phyloP scores from a whole-genome alignment of 2,329 filamentous ascomycete genomes.

The Cladobotryum mycophilum region DNA sequence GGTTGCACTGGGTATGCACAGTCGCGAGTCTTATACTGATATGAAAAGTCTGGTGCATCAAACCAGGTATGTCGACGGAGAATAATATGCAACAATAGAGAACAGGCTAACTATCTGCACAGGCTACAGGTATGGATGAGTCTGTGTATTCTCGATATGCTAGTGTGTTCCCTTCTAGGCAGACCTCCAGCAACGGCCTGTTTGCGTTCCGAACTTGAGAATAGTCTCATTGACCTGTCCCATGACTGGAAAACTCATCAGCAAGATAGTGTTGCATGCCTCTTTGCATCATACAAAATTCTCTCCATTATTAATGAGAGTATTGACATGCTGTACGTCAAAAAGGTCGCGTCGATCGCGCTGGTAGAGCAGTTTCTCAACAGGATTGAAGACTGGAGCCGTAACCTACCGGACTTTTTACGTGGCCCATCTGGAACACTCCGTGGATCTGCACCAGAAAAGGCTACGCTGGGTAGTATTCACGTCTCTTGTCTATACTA shows the following conservation, averaged over 20 bases:
- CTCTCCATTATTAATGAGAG: constrained; percentile 39
- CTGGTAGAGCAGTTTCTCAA: constrained; percentile 35
- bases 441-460: constrained; percentile 9
- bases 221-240: constrained; percentile 17
- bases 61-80: constrained; percentile 13
- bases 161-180: constrained; percentile 33
- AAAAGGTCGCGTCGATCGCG: constrained; percentile 24
- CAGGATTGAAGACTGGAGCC: constrained; percentile 40
- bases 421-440: constrained; percentile 9
- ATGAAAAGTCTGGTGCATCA: constrained; percentile 14
- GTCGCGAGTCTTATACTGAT: constrained; percentile 24
- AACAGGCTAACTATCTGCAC: no score
- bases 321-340: constrained; percentile 35
- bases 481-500: constrained; percentile 54
- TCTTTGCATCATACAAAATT: constrained; percentile 37
- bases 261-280: constrained; percentile 15
- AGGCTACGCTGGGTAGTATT: constrained; percentile 41
- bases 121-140: constrained; percentile 33
- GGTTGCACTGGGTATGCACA: constrained; percentile 50
- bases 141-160: constrained; percentile 32
- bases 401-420: constrained; percentile 32
- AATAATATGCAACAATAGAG: no score
- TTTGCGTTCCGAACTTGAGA: constrained; percentile 22
- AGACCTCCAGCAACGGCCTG: constrained; percentile 30
- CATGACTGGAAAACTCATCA: constrained; percentile 5